phyloP scores from a whole-genome alignment of 129 eudicot genomes.

The Calendula officinalis region DNA sequence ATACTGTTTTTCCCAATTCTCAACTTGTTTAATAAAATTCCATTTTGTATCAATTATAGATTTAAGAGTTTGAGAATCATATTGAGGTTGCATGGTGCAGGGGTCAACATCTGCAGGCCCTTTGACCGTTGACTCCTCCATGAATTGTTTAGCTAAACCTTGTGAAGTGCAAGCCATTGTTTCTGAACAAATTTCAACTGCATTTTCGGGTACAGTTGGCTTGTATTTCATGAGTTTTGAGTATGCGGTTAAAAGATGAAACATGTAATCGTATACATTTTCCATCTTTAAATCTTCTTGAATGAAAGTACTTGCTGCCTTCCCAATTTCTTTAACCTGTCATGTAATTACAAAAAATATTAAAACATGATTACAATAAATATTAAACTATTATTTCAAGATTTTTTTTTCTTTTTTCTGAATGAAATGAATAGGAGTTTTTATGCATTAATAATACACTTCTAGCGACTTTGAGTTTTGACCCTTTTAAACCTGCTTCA shows the following conservation, averaged over 20 bases:
- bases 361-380: not conserved
- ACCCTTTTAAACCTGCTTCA: no score
- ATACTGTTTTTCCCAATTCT: conserved; percentile 53
- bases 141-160: conserved; percentile 51
- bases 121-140: conserved; percentile 58
- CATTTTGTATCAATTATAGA: conserved; percentile 33
- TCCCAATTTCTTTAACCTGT: conserved; percentile 66
- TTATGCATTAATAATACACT: no score
- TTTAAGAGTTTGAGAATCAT: conserved; percentile 42
- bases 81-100: conserved; percentile 63
- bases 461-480: no score
- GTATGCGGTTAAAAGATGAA: conserved; percentile 68
- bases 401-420: not conserved
- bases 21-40: conserved; percentile 41
- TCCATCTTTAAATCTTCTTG: conserved; percentile 65
- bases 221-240: conserved; percentile 71
- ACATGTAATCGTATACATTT: conserved; percentile 80
- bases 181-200: conserved; percentile 67
- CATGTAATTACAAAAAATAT: not conserved
- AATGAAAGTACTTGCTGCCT: conserved; percentile 64
- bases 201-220: conserved; percentile 56
- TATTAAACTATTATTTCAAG: not conserved
- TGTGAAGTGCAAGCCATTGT: conserved; percentile 59
- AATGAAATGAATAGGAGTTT: no score
- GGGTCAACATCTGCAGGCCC: conserved; percentile 51